Base-by-base conservation (phyloP, 371 early-diverging fungal genomes). In the Parasitella parasitica region DNA sequence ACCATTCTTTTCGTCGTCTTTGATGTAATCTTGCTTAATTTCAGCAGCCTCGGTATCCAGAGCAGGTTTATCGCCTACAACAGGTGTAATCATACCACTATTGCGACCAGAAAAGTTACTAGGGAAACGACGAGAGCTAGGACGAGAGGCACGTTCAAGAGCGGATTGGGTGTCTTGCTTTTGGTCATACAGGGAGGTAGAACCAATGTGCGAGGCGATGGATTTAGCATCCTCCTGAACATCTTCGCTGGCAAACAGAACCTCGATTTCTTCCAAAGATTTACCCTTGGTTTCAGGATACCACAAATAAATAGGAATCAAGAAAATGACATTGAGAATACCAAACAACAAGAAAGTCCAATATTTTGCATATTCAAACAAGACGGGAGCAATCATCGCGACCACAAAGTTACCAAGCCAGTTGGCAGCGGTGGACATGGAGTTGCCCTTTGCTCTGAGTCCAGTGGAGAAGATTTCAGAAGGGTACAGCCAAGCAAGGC, bases 391-490 rank as follows among this genome's bases (percentile, higher is more conserved):
- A 66, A 80, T 70, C 65, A 66, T 66, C 18, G 81, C 76, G 7
- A 80, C 81, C 53, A 75, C 58, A 65, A 80, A 77, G 73, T 85
- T 86, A 64, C 74, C 77, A 64, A 75, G 68, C 88, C 88, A 90
- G 83, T 90, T 88, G 74, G 89, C 81, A 66, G 83, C 82, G 35
- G 89, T 90, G 30, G 83, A 73, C 64, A 80, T 73, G 0, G 74
- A 73, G 64, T 77, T 77, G 64, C 81, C 81, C 68, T 80, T 74
- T 3, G 71, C 71, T 30, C 75, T 63, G 49, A 74, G 66, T 36
- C 66, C 68, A 32, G 74, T 73, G 27, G 68, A 61, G 56, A 74
- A 85, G 70, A 86, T 83, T 64, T 87, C 87, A 35, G 86, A 75
- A 66, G 84, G 86, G 66, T 85, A 84, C n/a, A 73, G 58, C 70